phyloP scores from a whole-genome alignment of 805 yeast species.

The Candida wancherniae region DNA sequence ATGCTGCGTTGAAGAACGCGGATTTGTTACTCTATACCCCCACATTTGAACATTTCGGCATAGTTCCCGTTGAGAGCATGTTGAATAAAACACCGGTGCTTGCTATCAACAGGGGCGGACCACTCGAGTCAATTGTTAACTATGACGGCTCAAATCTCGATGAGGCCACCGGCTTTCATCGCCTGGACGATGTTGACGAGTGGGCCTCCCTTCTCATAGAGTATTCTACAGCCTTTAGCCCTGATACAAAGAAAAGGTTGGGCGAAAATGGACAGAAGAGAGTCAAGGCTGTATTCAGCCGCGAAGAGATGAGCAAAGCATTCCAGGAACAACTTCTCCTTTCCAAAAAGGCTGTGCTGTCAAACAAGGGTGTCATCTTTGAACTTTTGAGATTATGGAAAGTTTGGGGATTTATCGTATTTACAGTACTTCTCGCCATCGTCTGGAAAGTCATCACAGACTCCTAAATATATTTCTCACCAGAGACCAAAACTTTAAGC shows the following conservation, averaged over 20 bases:
- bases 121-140: constrained; percentile 66
- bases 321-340: constrained; percentile 18
- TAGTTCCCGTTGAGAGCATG: constrained; percentile 97
- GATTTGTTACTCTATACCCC: constrained; percentile 81
- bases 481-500: constrained; percentile 17
- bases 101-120: constrained; percentile 90
- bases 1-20: constrained; percentile 55
- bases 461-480: constrained; percentile 5
- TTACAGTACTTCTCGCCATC: constrained; percentile 1
- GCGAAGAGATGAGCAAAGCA: constrained; percentile 40
- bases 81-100: constrained; percentile 74
- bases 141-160: constrained; percentile 23
- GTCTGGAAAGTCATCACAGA: not conserved
- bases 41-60: constrained; percentile 90
- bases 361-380: constrained; percentile 10
- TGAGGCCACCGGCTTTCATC: constrained; percentile 60
- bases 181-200: constrained; percentile 35
- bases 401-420: constrained; percentile 7
- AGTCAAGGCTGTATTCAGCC: constrained; percentile 38
- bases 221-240: constrained; percentile 25
- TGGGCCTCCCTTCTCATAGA: constrained; percentile 54
- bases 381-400: constrained; percentile 9
- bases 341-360: constrained; percentile 2
- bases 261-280: constrained; percentile 35
- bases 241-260: constrained; percentile 17